Conservation (phyloP, 305 asterid genomes). For the Fraxinus dipetala region DNA sequence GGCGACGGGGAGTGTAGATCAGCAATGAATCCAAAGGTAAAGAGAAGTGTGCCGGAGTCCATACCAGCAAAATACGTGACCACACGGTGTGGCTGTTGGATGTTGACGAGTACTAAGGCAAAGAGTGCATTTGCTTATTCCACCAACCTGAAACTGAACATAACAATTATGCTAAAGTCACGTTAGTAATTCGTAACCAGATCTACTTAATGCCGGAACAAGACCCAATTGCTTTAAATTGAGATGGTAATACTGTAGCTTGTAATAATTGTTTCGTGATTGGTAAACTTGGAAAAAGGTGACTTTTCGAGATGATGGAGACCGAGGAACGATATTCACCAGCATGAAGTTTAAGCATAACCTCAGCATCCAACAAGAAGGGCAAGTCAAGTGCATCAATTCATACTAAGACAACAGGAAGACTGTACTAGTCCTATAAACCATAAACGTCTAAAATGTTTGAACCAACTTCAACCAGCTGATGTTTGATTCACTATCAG, state of each 20-base stretch:
- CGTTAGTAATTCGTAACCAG: neutral
- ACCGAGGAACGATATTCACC: neutral
- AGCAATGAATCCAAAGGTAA: neutral
- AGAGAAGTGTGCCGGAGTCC: conserved; percentile 12
- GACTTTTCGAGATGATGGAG: neutral
- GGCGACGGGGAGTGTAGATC: neutral
- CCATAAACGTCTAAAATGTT: neutral
- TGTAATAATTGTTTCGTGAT: neutral
- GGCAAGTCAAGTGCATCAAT: neutral
- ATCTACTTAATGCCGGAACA: neutral
- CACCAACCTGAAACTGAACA: conserved; percentile 59
- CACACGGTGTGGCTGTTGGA: conserved; percentile 97
- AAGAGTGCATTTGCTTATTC: conserved; percentile 86
- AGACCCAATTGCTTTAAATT: neutral
- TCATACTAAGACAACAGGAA: neutral
- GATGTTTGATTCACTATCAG: neutral
- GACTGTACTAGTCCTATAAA: neutral
- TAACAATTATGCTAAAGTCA: conserved; percentile 5
- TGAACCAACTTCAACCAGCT: neutral
- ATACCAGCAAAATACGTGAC: conserved; percentile 98
- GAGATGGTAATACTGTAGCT: neutral
- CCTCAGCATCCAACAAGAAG: conserved; percentile 1
- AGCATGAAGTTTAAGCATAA: neutral
- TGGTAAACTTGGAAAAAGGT: neutral
- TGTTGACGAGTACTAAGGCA: conserved; percentile 89